These are phyloP conservation scores for Botrytis elliptica DNA, from an alignment of 2,329 filamentous ascomycete genomes.

Conservation along the genomic window DNA sequence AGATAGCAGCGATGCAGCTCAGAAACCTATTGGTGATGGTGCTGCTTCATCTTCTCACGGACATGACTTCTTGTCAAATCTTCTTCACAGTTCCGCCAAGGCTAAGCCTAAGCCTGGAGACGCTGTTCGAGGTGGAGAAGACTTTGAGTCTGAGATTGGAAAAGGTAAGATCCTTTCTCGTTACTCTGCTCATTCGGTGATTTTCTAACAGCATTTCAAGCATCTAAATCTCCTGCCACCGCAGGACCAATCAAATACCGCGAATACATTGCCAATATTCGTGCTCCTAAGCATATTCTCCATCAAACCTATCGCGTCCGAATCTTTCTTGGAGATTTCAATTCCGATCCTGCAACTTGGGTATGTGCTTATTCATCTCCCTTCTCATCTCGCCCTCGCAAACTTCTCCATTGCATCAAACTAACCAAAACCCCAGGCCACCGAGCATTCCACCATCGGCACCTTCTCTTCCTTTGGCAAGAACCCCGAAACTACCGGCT, in stretches of 20 bases:
- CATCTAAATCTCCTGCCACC: background rate
- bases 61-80: background rate
- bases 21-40: background rate
- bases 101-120: background rate
- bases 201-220: background rate
- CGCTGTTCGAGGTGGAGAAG: constrained; percentile 19
- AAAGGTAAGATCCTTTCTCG: constrained; percentile 23
- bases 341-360: constrained; percentile 36
- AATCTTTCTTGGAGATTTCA: constrained; percentile 42
- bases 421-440: background rate
- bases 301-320: constrained; percentile 41
- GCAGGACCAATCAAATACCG: constrained; percentile 28
- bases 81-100: background rate
- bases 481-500: constrained; percentile 37
- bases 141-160: constrained; percentile 31
- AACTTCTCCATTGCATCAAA: background rate
- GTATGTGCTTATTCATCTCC: constrained; percentile 24
- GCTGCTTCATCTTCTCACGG: background rate
- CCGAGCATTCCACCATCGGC: constrained; percentile 42
- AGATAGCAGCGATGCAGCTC: background rate
- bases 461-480: constrained; percentile 43
- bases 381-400: background rate
- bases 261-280: constrained; percentile 42
- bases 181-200: too few relatives aligned
- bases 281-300: constrained; percentile 40